Percentiles rank a stretch among this genome's conserved stretches.
These are phyloP conservation scores for Neurospora sp. DNA, from an alignment of 495 filamentous ascomycete genomes.

Conservation along the genomic window DNA sequence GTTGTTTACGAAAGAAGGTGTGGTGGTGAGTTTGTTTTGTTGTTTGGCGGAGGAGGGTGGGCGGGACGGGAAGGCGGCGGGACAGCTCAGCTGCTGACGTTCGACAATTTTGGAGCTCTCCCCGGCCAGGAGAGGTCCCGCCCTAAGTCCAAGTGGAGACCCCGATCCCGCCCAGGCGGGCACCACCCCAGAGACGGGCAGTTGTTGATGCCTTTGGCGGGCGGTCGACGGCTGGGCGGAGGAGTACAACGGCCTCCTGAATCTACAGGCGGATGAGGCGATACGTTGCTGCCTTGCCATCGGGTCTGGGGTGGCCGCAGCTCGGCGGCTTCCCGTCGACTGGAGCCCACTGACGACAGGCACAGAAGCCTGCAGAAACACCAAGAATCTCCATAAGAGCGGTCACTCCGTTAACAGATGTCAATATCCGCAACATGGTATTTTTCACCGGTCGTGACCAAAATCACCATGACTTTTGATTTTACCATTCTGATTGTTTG, in stretches of 20 bases:
- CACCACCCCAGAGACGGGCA: neutral
- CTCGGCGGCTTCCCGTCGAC: conserved; percentile 2
- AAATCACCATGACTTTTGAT: neutral
- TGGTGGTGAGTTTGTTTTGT: neutral
- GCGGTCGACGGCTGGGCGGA: neutral
- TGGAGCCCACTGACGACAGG: neutral
- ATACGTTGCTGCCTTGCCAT: neutral
- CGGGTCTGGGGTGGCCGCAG: conserved; percentile 9
- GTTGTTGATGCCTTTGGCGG: neutral
- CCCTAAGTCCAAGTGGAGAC: neutral
- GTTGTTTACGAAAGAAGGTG: neutral
- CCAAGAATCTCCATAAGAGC: conserved; percentile 2
- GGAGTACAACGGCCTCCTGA: neutral
- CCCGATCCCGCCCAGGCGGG: neutral
- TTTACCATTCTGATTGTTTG: neutral
- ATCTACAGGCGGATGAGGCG: neutral
- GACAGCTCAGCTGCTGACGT: neutral
- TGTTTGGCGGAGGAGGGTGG: neutral
- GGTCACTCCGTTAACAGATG: neutral
- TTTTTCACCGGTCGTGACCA: neutral
- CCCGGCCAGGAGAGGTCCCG: neutral
- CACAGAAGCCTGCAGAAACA: conserved; percentile 23
- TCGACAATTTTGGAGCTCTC: neutral
- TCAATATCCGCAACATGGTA: neutral
- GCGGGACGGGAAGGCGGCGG: neutral